A percentile compares a stretch with the other conserved stretches of the same genome.
Conservation (phyloP, 306 rosid species). For the Vigna reflexopilosa region DNA sequence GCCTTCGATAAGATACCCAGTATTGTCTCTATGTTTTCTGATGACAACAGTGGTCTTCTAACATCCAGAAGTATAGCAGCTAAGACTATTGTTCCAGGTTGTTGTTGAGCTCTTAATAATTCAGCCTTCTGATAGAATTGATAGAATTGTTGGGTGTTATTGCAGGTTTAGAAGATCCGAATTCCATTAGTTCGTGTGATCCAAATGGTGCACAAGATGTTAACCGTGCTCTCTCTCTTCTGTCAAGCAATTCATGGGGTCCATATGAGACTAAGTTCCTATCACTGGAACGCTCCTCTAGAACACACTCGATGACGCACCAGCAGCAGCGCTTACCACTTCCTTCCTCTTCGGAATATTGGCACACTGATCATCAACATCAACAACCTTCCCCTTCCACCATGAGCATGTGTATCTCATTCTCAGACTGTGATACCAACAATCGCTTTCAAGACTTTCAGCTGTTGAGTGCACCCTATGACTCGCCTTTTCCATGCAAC, state of each 20-base stretch:
- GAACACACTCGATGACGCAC: slow-evolving; percentile 46
- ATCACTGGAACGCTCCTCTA: slow-evolving; percentile 46
- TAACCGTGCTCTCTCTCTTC: slow-evolving; percentile 99
- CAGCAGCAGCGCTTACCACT: slow-evolving; percentile 35
- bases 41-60: slow-evolving; percentile 52
- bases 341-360: slow-evolving; percentile 54
- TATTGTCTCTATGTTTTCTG: slow-evolving; percentile 44
- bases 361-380: slow-evolving; percentile 55
- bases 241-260: slow-evolving; percentile 85
- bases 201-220: slow-evolving; percentile 57
- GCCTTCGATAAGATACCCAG: slow-evolving; percentile 49
- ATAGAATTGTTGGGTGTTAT: not conserved
- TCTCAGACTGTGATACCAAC: slow-evolving; percentile 41
- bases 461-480: slow-evolving; percentile 54
- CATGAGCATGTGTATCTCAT: slow-evolving; percentile 42
- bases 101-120: slow-evolving; percentile 34
- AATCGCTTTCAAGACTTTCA: slow-evolving; percentile 66
- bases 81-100: slow-evolving; percentile 63
- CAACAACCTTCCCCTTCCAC: slow-evolving; percentile 16
- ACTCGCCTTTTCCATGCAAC: slow-evolving; percentile 57
- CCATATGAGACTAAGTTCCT: slow-evolving; percentile 53
- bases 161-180: slow-evolving; percentile 72
- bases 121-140: not conserved
- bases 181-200: slow-evolving; percentile 52
- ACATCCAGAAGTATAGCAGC: slow-evolving; percentile 53